These are phyloP conservation scores for Coemansia sp. DNA, from an alignment of 192 early-diverging fungal genomes.

Conservation along the genomic window DNA sequence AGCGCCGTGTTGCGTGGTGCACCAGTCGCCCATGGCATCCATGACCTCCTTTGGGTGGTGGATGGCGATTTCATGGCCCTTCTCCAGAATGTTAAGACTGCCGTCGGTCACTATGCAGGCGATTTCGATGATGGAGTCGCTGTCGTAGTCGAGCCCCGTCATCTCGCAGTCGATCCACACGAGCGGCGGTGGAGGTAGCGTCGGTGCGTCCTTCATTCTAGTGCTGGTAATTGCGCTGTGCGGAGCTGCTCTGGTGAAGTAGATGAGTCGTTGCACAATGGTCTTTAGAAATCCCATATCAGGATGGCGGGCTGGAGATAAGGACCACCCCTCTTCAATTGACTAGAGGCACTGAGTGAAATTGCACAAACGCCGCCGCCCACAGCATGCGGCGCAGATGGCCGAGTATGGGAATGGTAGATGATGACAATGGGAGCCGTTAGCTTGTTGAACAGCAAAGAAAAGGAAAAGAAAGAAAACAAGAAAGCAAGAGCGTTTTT, in stretches of 20 bases:
- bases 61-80: conserved; percentile 74
- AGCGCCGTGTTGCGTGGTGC: conserved; percentile 80
- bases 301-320: too few species aligned
- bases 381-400: too few species aligned
- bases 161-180: conserved; percentile 59
- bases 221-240: too few species aligned
- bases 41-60: conserved; percentile 72
- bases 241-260: too few species aligned
- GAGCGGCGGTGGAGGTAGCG: conserved; percentile 24
- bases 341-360: too few species aligned
- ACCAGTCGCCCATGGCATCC: conserved; percentile 92
- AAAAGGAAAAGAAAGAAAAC: neutral
- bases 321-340: too few species aligned
- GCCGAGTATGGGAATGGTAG: too few species aligned
- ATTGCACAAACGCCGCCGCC: too few species aligned
- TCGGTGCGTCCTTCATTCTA: neutral
- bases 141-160: conserved; percentile 54
- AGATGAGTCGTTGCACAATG: too few species aligned
- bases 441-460: neutral
- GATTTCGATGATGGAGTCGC: conserved; percentile 88
- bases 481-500: neutral
- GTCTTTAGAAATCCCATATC: too few species aligned
- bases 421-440: too few species aligned
- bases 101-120: conserved; percentile 87
- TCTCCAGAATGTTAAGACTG: conserved; percentile 78